phyloP scores from a whole-genome alignment of 140 eudicot species.

The Ambrosia hybrid region DNA sequence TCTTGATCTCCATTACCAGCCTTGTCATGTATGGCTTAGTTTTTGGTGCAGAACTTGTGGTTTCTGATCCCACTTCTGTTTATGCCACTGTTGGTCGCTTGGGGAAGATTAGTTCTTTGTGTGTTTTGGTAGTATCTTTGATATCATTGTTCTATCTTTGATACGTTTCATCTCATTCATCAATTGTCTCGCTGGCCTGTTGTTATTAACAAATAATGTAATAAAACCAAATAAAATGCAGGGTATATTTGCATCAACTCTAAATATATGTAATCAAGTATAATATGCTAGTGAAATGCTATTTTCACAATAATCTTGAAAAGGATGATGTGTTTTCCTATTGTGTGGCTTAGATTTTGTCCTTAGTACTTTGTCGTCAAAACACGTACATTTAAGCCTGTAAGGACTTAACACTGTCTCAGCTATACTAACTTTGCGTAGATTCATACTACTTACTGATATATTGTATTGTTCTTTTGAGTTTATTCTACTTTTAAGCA shows the following conservation, averaged over 20 bases:
- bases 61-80: not conserved
- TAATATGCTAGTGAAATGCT: not conserved
- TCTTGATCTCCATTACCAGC: not conserved
- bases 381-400: too few relatives aligned
- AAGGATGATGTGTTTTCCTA: too few relatives aligned
- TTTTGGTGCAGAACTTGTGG: not conserved
- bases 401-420: too few relatives aligned
- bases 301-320: not conserved
- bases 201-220: too few relatives aligned
- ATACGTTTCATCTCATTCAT: not conserved
- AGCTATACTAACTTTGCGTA: too few relatives aligned
- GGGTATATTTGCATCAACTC: not conserved
- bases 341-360: too few relatives aligned
- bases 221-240: not conserved
- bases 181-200: not conserved
- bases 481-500: too few relatives aligned
- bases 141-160: not conserved
- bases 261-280: not conserved
- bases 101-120: constrained; percentile 5
- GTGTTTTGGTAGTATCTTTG: constrained; percentile 10
- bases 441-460: too few relatives aligned
- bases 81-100: not conserved
- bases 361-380: too few relatives aligned
- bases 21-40: not conserved
- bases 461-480: too few relatives aligned